These are phyloP conservation scores for Cicer judaicum DNA, from an alignment of 306 rosid species.

Conservation along the genomic window DNA sequence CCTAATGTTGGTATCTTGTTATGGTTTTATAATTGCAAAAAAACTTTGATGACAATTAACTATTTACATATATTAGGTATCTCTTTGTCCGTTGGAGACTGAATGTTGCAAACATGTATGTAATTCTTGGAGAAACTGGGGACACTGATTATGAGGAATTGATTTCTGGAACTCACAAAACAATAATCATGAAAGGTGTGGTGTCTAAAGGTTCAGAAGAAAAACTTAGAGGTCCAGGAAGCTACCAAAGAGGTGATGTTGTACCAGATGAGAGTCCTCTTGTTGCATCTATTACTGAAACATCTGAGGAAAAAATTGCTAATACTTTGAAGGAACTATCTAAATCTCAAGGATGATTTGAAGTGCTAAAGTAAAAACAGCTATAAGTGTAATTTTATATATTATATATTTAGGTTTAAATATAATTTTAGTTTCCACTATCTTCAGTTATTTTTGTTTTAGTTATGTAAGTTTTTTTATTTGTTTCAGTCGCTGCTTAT, in stretches of 20 bases:
- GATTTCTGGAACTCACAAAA: constrained; percentile 90
- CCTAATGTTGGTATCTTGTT: too few species aligned
- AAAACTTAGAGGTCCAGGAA: constrained; percentile 69
- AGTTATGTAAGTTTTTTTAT: too few species aligned
- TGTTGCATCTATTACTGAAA: constrained; percentile 42
- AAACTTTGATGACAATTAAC: background rate
- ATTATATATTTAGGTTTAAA: background rate
- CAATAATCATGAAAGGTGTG: constrained; percentile 72
- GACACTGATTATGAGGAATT: constrained; percentile 86
- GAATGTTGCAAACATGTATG: constrained; percentile 84
- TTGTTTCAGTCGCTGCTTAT: too few species aligned
- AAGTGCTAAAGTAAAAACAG: constrained; percentile 19
- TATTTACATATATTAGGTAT: constrained; percentile 58
- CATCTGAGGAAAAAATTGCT: constrained; percentile 44
- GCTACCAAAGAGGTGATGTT: constrained; percentile 70
- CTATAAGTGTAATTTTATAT: constrained; percentile 1
- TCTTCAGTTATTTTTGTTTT: too few species aligned
- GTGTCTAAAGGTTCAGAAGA: constrained; percentile 60
- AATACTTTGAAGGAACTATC: constrained; percentile 49
- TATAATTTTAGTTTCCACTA: too few species aligned
- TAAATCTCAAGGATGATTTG: constrained; percentile 39
- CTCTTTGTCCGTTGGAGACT: constrained; percentile 88
- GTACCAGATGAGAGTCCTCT: constrained; percentile 77
- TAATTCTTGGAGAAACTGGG: constrained; percentile 80
- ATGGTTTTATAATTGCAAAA: constrained; percentile 9